These are phyloP conservation scores for Tuber indicum DNA, from an alignment of 495 filamentous ascomycete genomes.

Conservation along the genomic window DNA sequence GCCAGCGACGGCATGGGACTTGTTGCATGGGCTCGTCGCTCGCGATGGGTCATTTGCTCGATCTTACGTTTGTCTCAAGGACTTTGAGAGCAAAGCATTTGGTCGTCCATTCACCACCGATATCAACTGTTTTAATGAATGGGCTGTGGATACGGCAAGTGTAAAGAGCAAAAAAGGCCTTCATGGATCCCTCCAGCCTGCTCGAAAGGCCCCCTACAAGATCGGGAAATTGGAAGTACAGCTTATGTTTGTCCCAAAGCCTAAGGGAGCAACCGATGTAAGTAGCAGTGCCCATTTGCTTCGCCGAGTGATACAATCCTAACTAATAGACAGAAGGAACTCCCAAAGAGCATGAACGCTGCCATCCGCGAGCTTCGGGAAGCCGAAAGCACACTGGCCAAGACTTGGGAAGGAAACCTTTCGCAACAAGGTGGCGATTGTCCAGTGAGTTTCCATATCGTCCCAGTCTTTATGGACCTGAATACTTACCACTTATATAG, in stretches of 20 bases:
- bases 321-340: conserved; percentile 56
- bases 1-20: conserved; percentile 65
- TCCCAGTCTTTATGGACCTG: conserved; percentile 4
- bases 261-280: conserved; percentile 73
- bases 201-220: conserved; percentile 78
- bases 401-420: conserved; percentile 77
- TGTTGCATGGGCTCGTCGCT: conserved; percentile 75
- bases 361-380: conserved; percentile 88
- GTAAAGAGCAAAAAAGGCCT: conserved; percentile 82
- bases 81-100: conserved; percentile 78
- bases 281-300: conserved; percentile 8
- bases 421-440: conserved; percentile 97
- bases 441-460: conserved; percentile 60
- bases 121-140: conserved; percentile 93
- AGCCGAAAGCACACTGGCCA: conserved; percentile 64
- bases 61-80: conserved; percentile 84
- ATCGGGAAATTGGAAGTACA: conserved; percentile 90
- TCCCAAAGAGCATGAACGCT: conserved; percentile 97
- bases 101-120: conserved; percentile 81
- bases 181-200: conserved; percentile 51
- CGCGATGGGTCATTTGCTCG: conserved; percentile 89
- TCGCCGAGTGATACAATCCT: conserved; percentile 14
- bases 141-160: conserved; percentile 79
- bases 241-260: conserved; percentile 86
- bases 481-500: conserved; percentile 48